phyloP scores from a whole-genome alignment of 345 rosid species.

The Alliaria petiolata region DNA sequence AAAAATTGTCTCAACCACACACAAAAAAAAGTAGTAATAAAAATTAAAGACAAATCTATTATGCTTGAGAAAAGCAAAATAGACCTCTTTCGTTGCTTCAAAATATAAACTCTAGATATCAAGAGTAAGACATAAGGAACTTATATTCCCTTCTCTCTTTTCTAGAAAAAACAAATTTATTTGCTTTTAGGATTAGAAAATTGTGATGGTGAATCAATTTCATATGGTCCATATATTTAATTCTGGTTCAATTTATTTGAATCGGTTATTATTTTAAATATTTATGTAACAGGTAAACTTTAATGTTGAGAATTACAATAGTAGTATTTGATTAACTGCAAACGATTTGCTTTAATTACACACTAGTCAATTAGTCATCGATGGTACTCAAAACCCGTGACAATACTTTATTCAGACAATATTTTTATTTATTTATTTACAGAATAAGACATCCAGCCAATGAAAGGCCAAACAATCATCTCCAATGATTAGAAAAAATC shows the following conservation, averaged over 20 bases:
- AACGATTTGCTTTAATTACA: constrained; percentile 20
- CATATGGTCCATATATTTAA: constrained; percentile 6
- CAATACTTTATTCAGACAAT: constrained; percentile 1
- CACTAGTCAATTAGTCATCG: constrained; percentile 21
- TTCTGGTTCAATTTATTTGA: neutral
- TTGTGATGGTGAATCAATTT: neutral
- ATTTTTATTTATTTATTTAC: neutral
- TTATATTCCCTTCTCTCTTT: constrained; percentile 22
- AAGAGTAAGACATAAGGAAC: constrained; percentile 33
- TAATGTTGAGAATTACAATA: neutral
- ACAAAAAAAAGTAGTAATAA: neutral
- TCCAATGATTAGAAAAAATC: constrained; percentile 18
- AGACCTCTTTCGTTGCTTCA: constrained; percentile 29
- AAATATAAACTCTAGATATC: constrained; percentile 27
- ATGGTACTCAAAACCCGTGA: constrained; percentile 18
- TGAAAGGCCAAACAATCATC: constrained; percentile 12
- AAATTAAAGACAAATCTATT: neutral
- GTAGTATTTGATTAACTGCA: neutral
- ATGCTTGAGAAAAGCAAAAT: constrained; percentile 26
- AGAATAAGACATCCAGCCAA: constrained; percentile 20
- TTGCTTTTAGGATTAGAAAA: constrained; percentile 6
- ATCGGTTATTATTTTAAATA: neutral
- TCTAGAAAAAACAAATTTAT: neutral
- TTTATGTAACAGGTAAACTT: neutral
- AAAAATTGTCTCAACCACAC: neutral